Base-by-base conservation (phyloP, 768 basidiomycete species). In the Psilocybe sp. region DNA sequence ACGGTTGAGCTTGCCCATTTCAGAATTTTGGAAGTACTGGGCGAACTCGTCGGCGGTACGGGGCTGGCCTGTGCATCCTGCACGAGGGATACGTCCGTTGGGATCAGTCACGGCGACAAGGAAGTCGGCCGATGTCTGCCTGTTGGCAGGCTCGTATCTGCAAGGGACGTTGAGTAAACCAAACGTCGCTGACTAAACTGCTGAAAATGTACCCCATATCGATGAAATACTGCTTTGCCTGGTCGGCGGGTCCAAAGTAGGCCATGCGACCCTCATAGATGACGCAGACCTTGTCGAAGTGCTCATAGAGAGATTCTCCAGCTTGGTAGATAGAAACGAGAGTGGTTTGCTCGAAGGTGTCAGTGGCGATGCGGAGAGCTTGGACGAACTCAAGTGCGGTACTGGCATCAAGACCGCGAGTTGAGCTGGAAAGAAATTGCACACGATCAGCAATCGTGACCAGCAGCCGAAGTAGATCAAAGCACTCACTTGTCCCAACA, bases 251-350 rank as follows among this genome's bases (percentile, higher is more conserved):
- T 1, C 91, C 91, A 49, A 80, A 92, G 70, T 85, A 93, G 20
- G 80, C 82, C 76, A 86, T 84, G 33, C 74, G 70, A 3, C 89
- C 87, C 50, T 85, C 85, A 66, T 85, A 80, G 59, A 93, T 77
- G 33, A 92, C 80, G 61, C 85, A 83, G 32, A 92, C 86, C 62
- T 91, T 89, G 75, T 91, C 87, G 61, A 92, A 93, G 38, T 76
- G 70, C 16, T 77, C 51, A 51, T 82, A 85, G 0, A 86, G 62
- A 2, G 73, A 73, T 62, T 92, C 88, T 49, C 85, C 84, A 7
- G 88, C 91, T 66, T 93, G 91, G 66, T 93, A 92, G 34, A 94
- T 80, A 1, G 88, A 85, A n/a, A 89, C 87, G 50, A 93, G 77
- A 0, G 85, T 89, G 0, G 85, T 70, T 14, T 65, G 51, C n/a